Conservation (phyloP, 768 basidiomycete species). For the Boletellus ananiceps region DNA sequence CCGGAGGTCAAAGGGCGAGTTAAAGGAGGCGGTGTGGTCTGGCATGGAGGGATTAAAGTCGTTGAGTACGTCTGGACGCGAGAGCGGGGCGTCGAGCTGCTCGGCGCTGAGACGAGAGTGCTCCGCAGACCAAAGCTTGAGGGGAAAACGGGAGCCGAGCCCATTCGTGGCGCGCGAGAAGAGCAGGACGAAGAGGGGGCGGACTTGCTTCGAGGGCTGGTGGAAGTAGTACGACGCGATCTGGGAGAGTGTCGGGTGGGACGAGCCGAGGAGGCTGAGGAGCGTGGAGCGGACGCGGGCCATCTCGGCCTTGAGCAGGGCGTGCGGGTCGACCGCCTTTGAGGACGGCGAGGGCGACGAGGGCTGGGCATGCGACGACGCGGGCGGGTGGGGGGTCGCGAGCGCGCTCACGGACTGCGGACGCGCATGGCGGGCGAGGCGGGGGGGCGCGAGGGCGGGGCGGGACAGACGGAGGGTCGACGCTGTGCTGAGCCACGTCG, state of each 20-base stretch:
- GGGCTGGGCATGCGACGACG: conserved; percentile 11
- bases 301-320: conserved; percentile 71
- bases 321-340: conserved; percentile 53
- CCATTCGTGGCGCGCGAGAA: conserved; percentile 94
- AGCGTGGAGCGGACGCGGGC: conserved; percentile 65
- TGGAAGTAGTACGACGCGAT: conserved; percentile 92
- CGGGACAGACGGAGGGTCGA: conserved; percentile 16
- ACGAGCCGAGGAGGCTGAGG: conserved; percentile 75
- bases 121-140: conserved; percentile 60
- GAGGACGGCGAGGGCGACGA: conserved; percentile 17
- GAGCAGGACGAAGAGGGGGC: conserved; percentile 85
- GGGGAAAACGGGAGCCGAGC: conserved; percentile 60
- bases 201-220: conserved; percentile 84
- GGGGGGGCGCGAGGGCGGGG: not conserved
- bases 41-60: conserved; percentile 90
- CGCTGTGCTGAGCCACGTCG: conserved; percentile 15
- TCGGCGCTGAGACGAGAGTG: conserved; percentile 48
- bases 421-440: conserved; percentile 25
- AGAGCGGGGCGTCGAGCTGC: conserved; percentile 77
- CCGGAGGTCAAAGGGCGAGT: conserved; percentile 48
- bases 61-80: conserved; percentile 74
- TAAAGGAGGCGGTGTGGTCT: conserved; percentile 68
- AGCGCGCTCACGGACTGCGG: conserved; percentile 40
- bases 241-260: conserved; percentile 82
- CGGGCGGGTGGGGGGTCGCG: conserved; percentile 27